Base-by-base conservation (phyloP, 164 flowering plant species). In the Vitis riparia region DNA sequence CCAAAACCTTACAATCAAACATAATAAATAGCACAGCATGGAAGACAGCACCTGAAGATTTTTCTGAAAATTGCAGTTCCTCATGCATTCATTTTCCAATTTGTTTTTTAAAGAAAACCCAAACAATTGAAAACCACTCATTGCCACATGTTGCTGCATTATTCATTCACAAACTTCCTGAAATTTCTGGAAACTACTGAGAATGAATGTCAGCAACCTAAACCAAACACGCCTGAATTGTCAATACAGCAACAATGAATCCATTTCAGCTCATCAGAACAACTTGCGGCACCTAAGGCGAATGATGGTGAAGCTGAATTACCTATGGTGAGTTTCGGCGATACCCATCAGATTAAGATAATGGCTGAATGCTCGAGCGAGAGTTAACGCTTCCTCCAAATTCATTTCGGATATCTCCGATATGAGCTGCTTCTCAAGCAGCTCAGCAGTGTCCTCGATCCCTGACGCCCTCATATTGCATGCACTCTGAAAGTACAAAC, bases 321-420 rank as follows among this genome's bases (percentile, higher is more conserved):
- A 94, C 97, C 97, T 83, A 79, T 92, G 97, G 75, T 91, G 93
- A 17, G 94, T 91, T 77, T 94, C 98, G 2, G 98, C 98, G 71
- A 91, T 91, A 30, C 91, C 88, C 89, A 88, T 89, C 70, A 94
- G 78, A 71, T 76, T 91, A 62, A 94, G 93, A 71, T 81, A 85
- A 77, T 94, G 97, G 67, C 97, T 94, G 73, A 89, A 91, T 17
- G 94, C 89, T 51, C 97, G 88, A 63, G 92, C 97, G 59, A 94
- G 79, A 5, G 84, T 78, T 55, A 91, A 69, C 13, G 93, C 97
- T 79, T 94, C 97, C 68, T 94, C 93, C 52, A 94, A 74, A 5
- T 85, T 82, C 97, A 94, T 87, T 55, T 84, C 76, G 0, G 97
- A 92, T 68, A 94, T 75, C 69, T 94, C 94, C 3, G 90, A 80